A percentile compares a stretch with the other conserved stretches of the same genome.
These are phyloP conservation scores for Hypoxylon sp. DNA, from an alignment of 2,329 filamentous ascomycete genomes.

Conservation along the genomic window DNA sequence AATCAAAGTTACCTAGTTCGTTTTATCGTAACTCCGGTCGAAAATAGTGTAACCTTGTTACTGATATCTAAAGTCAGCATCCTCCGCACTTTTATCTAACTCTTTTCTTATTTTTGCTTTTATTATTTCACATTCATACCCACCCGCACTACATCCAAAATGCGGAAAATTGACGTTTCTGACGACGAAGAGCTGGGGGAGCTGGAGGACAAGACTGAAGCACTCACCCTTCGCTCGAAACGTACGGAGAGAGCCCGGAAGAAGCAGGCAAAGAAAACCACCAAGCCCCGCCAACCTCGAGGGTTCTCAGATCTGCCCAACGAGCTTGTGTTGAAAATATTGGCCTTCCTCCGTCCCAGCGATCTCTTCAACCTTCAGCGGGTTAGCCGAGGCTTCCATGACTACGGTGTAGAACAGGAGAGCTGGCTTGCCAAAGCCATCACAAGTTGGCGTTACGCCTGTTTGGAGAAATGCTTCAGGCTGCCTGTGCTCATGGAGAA, in stretches of 20 bases:
- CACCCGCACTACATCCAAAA: no score
- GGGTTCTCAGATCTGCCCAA: constrained; percentile 59
- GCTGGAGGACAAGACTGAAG: constrained; percentile 54
- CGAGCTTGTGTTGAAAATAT: constrained; percentile 60
- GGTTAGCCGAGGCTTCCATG: constrained; percentile 52
- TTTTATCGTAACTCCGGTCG: no score
- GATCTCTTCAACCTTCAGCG: constrained; percentile 58
- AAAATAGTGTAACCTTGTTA: no score
- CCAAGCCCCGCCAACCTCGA: constrained; percentile 45
- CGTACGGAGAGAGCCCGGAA: constrained; percentile 58
- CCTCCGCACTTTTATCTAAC: no score
- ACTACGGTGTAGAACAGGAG: constrained; percentile 57
- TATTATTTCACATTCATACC: no score
- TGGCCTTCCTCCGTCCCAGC: constrained; percentile 57
- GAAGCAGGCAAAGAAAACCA: constrained; percentile 52
- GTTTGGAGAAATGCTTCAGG: constrained; percentile 60
- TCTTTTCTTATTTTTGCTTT: no score
- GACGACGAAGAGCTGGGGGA: constrained; percentile 57
- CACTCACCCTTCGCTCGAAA: constrained; percentile 59
- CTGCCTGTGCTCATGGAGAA: constrained; percentile 56
- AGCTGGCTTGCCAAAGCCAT: constrained; percentile 54
- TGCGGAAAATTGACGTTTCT: constrained; percentile 30
- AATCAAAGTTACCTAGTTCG: no score
- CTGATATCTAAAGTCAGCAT: no score
- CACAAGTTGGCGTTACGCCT: constrained; percentile 56